phyloP scores from a whole-genome alignment of 2,329 filamentous ascomycete species.

The Xenoacremonium recifei region DNA sequence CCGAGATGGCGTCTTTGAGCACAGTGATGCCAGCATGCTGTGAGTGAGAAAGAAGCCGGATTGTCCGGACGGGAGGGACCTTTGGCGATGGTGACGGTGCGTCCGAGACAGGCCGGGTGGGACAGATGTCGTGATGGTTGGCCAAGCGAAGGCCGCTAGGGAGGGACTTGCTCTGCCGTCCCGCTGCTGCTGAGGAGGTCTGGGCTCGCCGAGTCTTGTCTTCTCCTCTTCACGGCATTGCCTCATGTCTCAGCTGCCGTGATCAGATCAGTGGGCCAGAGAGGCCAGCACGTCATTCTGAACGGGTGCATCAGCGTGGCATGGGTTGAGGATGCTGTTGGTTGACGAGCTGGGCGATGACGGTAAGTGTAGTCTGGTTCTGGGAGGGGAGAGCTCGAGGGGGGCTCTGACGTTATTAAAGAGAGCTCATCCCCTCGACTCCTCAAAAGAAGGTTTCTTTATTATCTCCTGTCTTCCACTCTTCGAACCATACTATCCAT shows the following conservation, averaged over 20 bases:
- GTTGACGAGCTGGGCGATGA: constrained; percentile 8
- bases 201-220: no score
- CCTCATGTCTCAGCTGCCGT: no score
- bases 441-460: not conserved
- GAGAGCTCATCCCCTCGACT: constrained; percentile 9
- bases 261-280: no score
- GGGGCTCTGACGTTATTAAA: constrained; percentile 15
- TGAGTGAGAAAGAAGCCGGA: no score
- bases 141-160: not conserved
- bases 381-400: constrained; percentile 9
- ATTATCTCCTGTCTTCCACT: constrained; percentile 3
- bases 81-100: not conserved
- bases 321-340: constrained; percentile 5
- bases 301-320: not conserved
- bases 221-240: no score
- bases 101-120: not conserved
- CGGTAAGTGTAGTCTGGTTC: no score
- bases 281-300: not conserved
- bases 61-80: no score
- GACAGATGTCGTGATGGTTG: not conserved
- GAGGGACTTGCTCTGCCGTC: not conserved
- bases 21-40: no score
- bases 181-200: not conserved
- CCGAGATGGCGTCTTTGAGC: no score
- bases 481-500: constrained; percentile 1